Percentiles rank a stretch among this genome's conserved stretches.
These are phyloP conservation scores for Pyrus betulifolia DNA, from an alignment of 306 rosid species.

Conservation along the genomic window DNA sequence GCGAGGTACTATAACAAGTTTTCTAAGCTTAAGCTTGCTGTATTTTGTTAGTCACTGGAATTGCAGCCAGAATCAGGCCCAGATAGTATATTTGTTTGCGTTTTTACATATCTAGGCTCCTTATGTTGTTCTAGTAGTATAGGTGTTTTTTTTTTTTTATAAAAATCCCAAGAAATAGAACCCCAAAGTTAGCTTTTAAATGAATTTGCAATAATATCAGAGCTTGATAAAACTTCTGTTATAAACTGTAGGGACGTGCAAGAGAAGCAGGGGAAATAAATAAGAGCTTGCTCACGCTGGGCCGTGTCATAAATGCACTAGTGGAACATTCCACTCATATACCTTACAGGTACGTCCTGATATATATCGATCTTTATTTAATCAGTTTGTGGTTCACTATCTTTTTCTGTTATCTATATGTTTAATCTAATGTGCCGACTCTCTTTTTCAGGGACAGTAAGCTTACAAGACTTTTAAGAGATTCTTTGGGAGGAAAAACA, in stretches of 20 bases:
- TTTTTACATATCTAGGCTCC: not conserved
- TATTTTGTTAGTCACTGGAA: not conserved
- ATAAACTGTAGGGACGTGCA: slow-evolving; percentile 72
- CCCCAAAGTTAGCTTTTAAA: not conserved
- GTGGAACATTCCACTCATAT: slow-evolving; percentile 91
- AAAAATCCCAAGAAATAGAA: not conserved
- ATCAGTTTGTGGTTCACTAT: not conserved
- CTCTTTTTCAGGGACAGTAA: slow-evolving; percentile 75
- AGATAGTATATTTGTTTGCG: not conserved
- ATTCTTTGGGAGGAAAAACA: slow-evolving; percentile 96
- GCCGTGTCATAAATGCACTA: slow-evolving; percentile 91
- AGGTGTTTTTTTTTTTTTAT: not conserved
- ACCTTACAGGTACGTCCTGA: slow-evolving; percentile 68
- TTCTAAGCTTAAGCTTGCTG: not conserved
- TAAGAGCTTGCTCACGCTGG: slow-evolving; percentile 94
- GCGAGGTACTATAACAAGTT: slow-evolving; percentile 52
- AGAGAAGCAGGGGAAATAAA: slow-evolving; percentile 99
- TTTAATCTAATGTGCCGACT: not conserved
- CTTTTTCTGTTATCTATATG: not conserved
- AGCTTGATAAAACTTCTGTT: not conserved
- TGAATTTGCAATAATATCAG: not conserved
- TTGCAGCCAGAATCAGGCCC: not conserved
- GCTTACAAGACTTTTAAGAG: slow-evolving; percentile 87
- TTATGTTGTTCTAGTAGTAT: not conserved
- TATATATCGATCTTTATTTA: not conserved